Evolutionary conservation across 2,329 filamentous ascomycete genomes (phyloP).

Genomic region (Verticillium isaacii): DNA sequence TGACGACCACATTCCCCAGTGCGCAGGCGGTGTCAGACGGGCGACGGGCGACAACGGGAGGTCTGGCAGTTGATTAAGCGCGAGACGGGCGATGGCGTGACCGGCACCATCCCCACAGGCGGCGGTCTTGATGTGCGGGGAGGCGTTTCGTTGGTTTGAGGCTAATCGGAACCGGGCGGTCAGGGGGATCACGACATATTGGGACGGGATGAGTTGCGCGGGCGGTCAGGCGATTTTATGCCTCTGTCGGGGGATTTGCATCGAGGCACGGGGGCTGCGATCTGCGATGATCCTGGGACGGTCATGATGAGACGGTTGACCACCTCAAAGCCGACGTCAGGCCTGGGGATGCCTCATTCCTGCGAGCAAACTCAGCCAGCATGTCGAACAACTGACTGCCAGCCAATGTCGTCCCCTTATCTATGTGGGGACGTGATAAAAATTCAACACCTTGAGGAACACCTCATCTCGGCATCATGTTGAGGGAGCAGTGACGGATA

Average conservation of each 20-base stretch:
- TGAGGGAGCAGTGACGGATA: not conserved
- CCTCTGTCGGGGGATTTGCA: not conserved
- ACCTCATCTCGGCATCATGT: not conserved
- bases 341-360: not conserved
- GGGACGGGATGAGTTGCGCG: slow-evolving; percentile 1
- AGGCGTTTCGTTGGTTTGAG: slow-evolving; percentile 2
- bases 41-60: not conserved
- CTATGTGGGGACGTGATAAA: not conserved
- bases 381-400: no score
- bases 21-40: not conserved
- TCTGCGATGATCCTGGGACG: not conserved
- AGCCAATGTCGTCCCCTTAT: not conserved
- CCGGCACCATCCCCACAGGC: slow-evolving; percentile 2
- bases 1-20: not conserved
- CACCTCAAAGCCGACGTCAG: not conserved
- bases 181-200: slow-evolving; percentile 4
- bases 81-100: slow-evolving; percentile 1
- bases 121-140: not conserved
- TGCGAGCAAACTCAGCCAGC: no score
- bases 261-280: not conserved
- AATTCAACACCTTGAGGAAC: not conserved
- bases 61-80: not conserved
- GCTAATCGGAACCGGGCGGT: not conserved
- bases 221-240: not conserved
- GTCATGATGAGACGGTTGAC: not conserved